phyloP scores from a whole-genome alignment of 257 asterid species.

The Dorcoceras hygrometricum region DNA sequence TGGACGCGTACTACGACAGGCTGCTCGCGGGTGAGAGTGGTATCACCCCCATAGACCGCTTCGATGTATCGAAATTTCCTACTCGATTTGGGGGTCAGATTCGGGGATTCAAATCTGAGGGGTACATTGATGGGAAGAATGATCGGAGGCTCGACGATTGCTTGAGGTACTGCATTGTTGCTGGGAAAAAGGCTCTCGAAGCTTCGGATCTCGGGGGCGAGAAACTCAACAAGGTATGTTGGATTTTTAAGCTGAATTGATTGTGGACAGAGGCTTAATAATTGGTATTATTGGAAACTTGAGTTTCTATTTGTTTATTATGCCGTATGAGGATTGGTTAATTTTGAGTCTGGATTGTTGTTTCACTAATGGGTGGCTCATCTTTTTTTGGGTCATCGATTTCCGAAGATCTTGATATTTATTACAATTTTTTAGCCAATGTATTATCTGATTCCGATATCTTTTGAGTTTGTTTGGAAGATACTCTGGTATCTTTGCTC shows the following conservation, averaged over 20 bases:
- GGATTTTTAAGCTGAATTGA: constrained; percentile 16
- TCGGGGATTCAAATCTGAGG: constrained; percentile 46
- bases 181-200: constrained; percentile 57
- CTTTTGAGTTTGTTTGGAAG: background rate
- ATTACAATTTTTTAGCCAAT: background rate
- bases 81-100: constrained; percentile 64
- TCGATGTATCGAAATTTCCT: constrained; percentile 55
- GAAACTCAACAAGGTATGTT: constrained; percentile 34
- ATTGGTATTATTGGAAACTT: background rate
- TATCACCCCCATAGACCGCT: constrained; percentile 50
- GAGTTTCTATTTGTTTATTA: background rate
- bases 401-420: background rate
- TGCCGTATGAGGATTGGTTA: background rate
- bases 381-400: background rate
- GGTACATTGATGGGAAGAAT: constrained; percentile 55
- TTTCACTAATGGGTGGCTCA: background rate
- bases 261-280: background rate
- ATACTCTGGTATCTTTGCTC: background rate
- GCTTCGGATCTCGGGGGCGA: constrained; percentile 53
- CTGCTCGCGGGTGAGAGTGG: constrained; percentile 59
- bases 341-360: background rate
- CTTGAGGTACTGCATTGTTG: constrained; percentile 57
- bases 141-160: constrained; percentile 57
- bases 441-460: constrained; percentile 13
- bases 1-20: constrained; percentile 50